Evolutionary conservation across 768 basidiomycete genomes (phyloP).

Genomic region (Antrodiella citrinella): DNA sequence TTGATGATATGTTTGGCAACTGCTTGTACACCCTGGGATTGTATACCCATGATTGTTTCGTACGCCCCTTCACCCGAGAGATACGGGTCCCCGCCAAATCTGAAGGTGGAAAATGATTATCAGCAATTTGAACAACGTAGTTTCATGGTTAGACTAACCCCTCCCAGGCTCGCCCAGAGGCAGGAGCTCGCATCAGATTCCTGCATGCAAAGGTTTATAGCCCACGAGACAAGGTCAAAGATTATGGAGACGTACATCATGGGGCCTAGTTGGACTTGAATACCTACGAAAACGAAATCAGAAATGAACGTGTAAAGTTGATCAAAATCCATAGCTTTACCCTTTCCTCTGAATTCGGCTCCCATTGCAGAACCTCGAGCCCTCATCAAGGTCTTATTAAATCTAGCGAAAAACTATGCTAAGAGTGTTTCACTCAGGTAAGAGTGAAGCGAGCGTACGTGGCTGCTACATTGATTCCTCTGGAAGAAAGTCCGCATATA

Average conservation of each 20-base stretch:
- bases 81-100: constrained; percentile 21
- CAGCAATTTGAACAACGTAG: too few species aligned
- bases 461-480: constrained; percentile 27
- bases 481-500: neutral
- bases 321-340: too few species aligned
- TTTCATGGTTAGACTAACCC: constrained; percentile 15
- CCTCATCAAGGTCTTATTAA: constrained; percentile 73
- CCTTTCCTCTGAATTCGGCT: constrained; percentile 67
- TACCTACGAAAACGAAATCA: too few species aligned
- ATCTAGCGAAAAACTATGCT: constrained; percentile 24
- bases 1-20: constrained; percentile 19
- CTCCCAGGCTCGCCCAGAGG: constrained; percentile 41
- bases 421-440: too few species aligned
- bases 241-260: constrained; percentile 67
- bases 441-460: constrained; percentile 20
- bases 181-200: constrained; percentile 16
- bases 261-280: constrained; percentile 66
- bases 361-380: constrained; percentile 74
- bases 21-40: constrained; percentile 23
- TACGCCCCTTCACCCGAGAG: constrained; percentile 25
- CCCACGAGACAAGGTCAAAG: constrained; percentile 1
- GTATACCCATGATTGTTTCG: constrained; percentile 23
- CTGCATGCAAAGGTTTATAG: neutral
- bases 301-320: too few species aligned
- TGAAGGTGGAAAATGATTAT: neutral